Evolutionary conservation across 768 basidiomycete genomes (phyloP), one percentile per base, ranked within the genome.

Genomic region (Boletus reticuloceps): DNA sequence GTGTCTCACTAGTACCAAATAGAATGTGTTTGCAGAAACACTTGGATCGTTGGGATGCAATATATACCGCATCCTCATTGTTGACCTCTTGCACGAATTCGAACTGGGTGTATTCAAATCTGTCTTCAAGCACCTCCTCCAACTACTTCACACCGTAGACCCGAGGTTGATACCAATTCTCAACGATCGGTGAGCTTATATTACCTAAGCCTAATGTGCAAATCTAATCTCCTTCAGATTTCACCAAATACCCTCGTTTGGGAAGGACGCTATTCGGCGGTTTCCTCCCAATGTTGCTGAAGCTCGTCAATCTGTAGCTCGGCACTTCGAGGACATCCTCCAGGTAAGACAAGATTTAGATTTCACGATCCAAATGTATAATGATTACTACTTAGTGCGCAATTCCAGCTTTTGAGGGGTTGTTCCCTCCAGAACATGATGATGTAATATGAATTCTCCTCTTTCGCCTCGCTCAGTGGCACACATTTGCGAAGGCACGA

Each of bases 271-370:
- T 0, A 80, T 80, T 9, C 66, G 72, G 0, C 51, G 58, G 12
- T 79, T 79, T 50, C 45, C 58, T 17, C 47, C 43, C 0, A 75
- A 77, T 54, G 64, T 70, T 1, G 69, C 73, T 0, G 69, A 69
- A 16, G 69, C 76, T 67, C 71, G 70, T 38, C 68, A 74, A 31
- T 51, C 72, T 4, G 71, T 72, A 8, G 78, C 69, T 1, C 59
- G 71, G 0, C 72, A 79, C 44, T 79, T 73, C 49, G 74, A 79
- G 47, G 76, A 80, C 39, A 54, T 78, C 1, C 61, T 79, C 0
- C 77, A 79, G 69, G 79, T 61, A 1, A 20, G 31, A 20, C 17
- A 20, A 9, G 1, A 11, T 12, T 39, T 5, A 11, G 11, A 36
- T 22, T 22, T 20, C 20, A 3, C 3, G 3, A 20, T 20, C 20